These are phyloP conservation scores for Acacia acuminata DNA, from an alignment of 306 rosid species.

Conservation along the genomic window DNA sequence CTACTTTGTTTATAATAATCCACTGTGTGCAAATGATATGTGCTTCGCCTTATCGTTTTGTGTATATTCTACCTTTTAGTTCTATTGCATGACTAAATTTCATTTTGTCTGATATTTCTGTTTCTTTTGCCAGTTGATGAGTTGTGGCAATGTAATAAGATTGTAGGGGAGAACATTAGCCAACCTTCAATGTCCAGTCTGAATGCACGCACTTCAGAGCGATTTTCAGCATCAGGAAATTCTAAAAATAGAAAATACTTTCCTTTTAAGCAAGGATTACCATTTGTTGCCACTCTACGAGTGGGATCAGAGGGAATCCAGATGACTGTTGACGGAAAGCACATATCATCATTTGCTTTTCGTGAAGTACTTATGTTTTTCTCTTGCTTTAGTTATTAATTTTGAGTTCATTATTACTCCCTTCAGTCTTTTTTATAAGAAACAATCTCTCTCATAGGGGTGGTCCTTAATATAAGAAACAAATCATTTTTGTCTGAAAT, in stretches of 20 bases:
- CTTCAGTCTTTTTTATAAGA: no score
- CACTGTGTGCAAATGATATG: conserved; percentile 9
- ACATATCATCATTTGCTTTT: conserved; percentile 83
- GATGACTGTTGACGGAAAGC: conserved; percentile 99
- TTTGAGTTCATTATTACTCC: no score
- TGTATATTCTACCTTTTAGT: neutral
- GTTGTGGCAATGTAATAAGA: conserved; percentile 90
- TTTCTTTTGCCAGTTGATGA: conserved; percentile 82
- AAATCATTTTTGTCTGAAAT: no score
- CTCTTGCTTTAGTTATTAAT: no score
- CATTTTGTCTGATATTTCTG: conserved; percentile 15
- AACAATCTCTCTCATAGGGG: no score
- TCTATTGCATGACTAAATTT: neutral
- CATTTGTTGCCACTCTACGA: conserved; percentile 93
- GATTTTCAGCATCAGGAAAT: conserved; percentile 47
- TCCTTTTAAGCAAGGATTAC: conserved; percentile 92
- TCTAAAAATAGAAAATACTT: conserved; percentile 63
- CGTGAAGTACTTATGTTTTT: conserved; percentile 63
- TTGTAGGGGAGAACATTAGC: conserved; percentile 69
- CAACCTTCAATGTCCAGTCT: conserved; percentile 13
- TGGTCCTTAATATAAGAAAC: no score
- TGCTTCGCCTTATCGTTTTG: neutral
- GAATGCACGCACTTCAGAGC: conserved; percentile 36
- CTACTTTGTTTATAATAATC: conserved; percentile 21
- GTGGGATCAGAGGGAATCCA: conserved; percentile 97